Base-by-base conservation (phyloP, 176 grass and related monocot genomes). In the Avena insularis region DNA sequence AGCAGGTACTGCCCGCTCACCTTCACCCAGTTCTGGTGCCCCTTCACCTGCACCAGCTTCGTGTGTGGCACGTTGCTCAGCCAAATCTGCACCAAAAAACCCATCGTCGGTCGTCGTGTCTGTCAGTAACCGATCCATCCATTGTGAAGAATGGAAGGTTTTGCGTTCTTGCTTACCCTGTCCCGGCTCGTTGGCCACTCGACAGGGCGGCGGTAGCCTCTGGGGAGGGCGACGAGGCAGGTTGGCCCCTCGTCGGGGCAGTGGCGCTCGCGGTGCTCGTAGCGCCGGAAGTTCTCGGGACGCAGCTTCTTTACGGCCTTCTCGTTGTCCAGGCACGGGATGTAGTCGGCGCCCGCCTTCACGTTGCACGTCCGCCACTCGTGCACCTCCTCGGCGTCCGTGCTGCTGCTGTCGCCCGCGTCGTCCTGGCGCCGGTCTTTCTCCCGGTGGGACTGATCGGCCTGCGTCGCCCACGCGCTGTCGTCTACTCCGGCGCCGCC, bases 21-120 rank as follows among this genome's bases (percentile, higher is more conserved):
- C 88, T 98, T 98, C 50, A 98, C 97, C 97, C 97, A 94, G 75
- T 98, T 98, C 80, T 98, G 97, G 77, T 98, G 97, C 0, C 97
- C 97, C 85, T 98, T 98, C 57, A 96, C 97, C 89, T 94, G 90
- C 15, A 93, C 97, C 67, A 98, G 97, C 89, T 98, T 98, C 51
- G 89, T 96, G 75, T 94, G 92, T 62, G 96, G 96, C 46, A 98
- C 96, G 68, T 98, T 98, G 81, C 19, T 92, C 75, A 96, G 89
- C 97, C 97, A 98, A 47, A 98, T 93, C 91, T 95, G 73, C 82
- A 74, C 33, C 40, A 43, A 43, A 43, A 43, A 35, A 71, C n/a
- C 27, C 35, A 38, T 0, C 45, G 29, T 21, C 47, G 74, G 59
- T 7, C 38, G 38, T 43, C 38, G 38, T 43, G 23, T 29, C 57